phyloP scores from a whole-genome alignment of 2,329 filamentous ascomycete genomes.

The Apiospora kogelbergensis region DNA sequence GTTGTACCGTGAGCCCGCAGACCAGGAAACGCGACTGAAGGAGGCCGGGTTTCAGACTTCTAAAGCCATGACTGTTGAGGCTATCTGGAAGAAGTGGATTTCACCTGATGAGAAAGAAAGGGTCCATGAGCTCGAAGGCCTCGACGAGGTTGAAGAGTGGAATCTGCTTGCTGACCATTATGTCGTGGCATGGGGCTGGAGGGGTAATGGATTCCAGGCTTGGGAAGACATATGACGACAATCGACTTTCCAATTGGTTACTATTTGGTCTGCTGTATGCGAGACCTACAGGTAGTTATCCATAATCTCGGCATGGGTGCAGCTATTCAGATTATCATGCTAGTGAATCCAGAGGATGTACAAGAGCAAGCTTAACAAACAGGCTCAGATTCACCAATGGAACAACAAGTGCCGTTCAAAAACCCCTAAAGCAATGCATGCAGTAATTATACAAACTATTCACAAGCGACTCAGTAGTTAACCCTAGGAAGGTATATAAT shows the following conservation, averaged over 20 bases:
- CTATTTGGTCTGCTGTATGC: not conserved
- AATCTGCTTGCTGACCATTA: conserved; percentile 85
- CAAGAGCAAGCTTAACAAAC: too few species aligned
- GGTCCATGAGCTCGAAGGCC: conserved; percentile 76
- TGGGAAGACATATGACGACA: not conserved
- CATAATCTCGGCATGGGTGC: not conserved
- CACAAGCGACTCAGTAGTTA: too few species aligned
- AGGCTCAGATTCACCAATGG: too few species aligned
- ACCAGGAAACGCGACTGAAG: conserved; percentile 67
- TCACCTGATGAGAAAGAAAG: conserved; percentile 69
- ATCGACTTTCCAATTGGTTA: not conserved
- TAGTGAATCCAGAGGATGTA: not conserved
- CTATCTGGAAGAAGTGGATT: conserved; percentile 80
- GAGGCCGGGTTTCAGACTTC: conserved; percentile 61
- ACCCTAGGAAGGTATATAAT: too few species aligned
- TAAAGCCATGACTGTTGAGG: conserved; percentile 45
- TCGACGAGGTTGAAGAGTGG: conserved; percentile 97
- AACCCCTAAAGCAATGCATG: too few species aligned
- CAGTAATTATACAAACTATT: too few species aligned
- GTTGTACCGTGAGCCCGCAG: conserved; percentile 64
- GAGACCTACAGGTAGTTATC: not conserved
- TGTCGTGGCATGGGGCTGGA: conserved; percentile 85
- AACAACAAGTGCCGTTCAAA: too few species aligned
- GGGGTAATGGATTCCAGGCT: conserved; percentile 43
- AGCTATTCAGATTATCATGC: not conserved